Evolutionary conservation across 2,329 filamentous ascomycete genomes (phyloP).

Genomic region (Bipolaris victoriae): DNA sequence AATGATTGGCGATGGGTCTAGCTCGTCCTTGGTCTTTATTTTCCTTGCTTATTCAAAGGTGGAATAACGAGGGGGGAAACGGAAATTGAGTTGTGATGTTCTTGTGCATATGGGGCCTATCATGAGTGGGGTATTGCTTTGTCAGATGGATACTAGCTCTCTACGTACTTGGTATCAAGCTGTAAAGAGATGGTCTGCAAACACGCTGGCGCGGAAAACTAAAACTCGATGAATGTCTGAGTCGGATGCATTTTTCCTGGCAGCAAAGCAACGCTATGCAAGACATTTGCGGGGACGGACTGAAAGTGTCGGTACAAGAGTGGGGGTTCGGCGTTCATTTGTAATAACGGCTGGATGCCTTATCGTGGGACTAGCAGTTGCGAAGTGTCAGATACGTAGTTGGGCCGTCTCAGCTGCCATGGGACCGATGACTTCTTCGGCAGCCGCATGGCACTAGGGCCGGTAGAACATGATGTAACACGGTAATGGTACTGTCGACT

Average conservation of each 20-base stretch:
- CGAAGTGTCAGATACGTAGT: no score
- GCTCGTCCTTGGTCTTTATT: background rate
- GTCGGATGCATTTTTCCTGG: background rate
- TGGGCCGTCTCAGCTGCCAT: background rate
- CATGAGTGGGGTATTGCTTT: background rate
- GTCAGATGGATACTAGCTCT: background rate
- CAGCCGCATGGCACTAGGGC: background rate
- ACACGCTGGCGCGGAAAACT: background rate
- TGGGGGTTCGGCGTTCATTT: background rate
- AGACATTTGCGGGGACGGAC: background rate
- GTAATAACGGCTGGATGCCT: slow-evolving; percentile 1
- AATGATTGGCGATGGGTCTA: background rate
- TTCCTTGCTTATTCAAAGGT: background rate
- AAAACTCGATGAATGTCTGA: background rate
- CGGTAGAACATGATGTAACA: background rate
- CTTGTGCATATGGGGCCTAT: background rate
- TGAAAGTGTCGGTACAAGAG: background rate
- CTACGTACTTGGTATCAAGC: background rate
- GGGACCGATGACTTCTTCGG: background rate
- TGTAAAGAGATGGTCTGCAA: background rate
- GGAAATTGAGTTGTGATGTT: background rate
- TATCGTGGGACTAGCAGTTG: background rate
- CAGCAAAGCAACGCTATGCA: background rate
- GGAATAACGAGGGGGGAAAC: background rate
- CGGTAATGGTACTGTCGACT: background rate